Conservation (phyloP, 1,139 yeast genomes). For the Zygoascus meyerae region DNA sequence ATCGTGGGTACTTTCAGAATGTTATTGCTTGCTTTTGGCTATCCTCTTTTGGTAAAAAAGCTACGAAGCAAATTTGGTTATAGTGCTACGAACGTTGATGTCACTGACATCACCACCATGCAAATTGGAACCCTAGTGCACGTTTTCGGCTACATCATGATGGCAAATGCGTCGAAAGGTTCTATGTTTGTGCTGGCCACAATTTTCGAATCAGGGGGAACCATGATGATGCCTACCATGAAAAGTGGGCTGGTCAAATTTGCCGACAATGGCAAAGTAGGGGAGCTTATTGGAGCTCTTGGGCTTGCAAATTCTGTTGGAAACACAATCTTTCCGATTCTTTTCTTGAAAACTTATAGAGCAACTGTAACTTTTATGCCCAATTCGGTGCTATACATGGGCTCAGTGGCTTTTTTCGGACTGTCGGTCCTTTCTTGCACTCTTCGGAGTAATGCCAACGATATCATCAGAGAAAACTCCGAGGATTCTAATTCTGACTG, state of each 20-base stretch:
- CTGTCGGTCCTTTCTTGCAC: constrained; percentile 16
- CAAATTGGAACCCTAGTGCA: constrained; percentile 39
- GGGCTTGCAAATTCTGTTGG: constrained; percentile 27
- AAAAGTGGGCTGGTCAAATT: constrained; percentile 49
- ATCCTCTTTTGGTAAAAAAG: constrained; percentile 34
- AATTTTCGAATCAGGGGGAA: constrained; percentile 45
- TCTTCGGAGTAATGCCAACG: not conserved
- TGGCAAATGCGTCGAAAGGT: constrained; percentile 34
- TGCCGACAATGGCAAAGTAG: constrained; percentile 32
- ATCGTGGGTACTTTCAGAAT: constrained; percentile 46
- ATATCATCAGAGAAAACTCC: too few relatives aligned
- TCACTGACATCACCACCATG: constrained; percentile 47
- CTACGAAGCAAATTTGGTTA: constrained; percentile 1
- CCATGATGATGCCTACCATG: constrained; percentile 44
- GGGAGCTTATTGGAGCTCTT: constrained; percentile 33
- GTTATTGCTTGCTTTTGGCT: constrained; percentile 37
- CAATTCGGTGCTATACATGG: constrained; percentile 26
- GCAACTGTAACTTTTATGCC: constrained; percentile 29
- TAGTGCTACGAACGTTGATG: constrained; percentile 40
- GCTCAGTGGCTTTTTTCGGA: constrained; percentile 17
- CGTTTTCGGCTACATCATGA: constrained; percentile 39
- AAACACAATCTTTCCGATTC: constrained; percentile 27
- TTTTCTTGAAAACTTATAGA: constrained; percentile 28
- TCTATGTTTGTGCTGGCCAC: constrained; percentile 28
- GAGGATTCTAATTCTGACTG: too few relatives aligned